Base-by-base conservation (phyloP, 129 eudicot species). In the Tanacetum coccineum region DNA sequence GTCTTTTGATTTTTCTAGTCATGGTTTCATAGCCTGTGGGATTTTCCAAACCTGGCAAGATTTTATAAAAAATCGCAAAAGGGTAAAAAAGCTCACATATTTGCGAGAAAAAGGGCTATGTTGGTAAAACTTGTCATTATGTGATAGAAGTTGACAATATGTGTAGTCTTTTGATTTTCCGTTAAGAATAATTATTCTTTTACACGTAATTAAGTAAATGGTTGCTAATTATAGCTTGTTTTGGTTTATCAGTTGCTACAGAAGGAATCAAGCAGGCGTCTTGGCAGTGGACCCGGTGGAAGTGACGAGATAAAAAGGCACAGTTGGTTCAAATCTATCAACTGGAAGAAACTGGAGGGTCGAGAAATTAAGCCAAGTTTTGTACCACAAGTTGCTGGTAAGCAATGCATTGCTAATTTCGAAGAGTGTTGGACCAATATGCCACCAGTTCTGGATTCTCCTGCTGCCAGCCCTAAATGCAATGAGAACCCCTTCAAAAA, bases 301-400 rank as follows among this genome's bases (percentile, higher is more conserved):
- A 71, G 81, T 10, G 67, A 81, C 53, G 87, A 83, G 72, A 79
- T 64, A 51, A 87, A 83, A 50, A 47, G 62, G 47, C 95, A 87
- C 75, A 76, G 73, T 20, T 87, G 95, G 95, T 83, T 87, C 77
- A 76, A 68, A 64, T 55, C 83, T 10, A 84, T 87, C 32, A 81
- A 83, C 50, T 87, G 95, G 95, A 72, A 59, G 73, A 87, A 87
- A 72, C 25, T 87, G 59, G 95, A 83, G 62, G 80, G 75, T 42
- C 73, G 95, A 49, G 81, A 83, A 74, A 68, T 87, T 20, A 60
- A 76, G 66, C 95, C 95, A 45, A 87, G 83, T 68, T 87, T 87
- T 66, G 68, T 76, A 11, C 95, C 95, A 59, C 71, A 74, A 59
- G 85, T 87, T 19, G 80, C 78, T 14, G 90, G 95, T 52, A 79